Percentiles rank a stretch among this genome's conserved stretches.
phyloP scores from a whole-genome alignment of 495 filamentous ascomycete species.

The Aspergillus nanangensis region DNA sequence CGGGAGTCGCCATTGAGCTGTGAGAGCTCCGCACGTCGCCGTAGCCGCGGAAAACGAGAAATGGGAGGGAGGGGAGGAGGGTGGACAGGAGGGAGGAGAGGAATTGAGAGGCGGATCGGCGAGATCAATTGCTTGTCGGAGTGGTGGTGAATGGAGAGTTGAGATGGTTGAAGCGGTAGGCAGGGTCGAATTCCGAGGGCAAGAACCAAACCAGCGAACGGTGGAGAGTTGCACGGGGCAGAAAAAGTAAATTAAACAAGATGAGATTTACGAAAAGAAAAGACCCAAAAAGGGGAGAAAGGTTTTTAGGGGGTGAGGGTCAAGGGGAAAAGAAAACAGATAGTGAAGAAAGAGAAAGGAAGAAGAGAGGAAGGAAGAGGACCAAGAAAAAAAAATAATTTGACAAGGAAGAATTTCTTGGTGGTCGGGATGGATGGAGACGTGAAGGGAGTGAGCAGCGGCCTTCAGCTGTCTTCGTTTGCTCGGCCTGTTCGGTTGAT shows the following conservation, averaged over 20 bases:
- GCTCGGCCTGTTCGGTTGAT: too few species aligned
- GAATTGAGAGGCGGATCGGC: background rate
- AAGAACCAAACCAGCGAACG: too few species aligned
- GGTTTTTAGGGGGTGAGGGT: background rate
- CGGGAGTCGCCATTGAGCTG: conserved; percentile 40
- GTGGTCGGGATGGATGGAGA: background rate
- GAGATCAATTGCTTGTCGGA: background rate
- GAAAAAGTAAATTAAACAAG: too few species aligned
- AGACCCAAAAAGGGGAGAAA: background rate
- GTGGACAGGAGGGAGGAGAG: background rate
- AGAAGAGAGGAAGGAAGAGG: conserved; percentile 3
- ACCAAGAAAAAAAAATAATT: conserved; percentile 7
- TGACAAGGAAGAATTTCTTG: background rate
- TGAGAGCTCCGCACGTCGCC: conserved; percentile 34
- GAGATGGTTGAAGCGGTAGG: background rate
- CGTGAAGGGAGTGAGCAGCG: too few species aligned
- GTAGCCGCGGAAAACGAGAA: conserved; percentile 13
- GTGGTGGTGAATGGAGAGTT: background rate
- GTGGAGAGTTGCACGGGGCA: too few species aligned
- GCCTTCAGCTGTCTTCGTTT: too few species aligned
- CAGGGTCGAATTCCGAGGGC: too few species aligned
- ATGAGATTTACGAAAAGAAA: background rate
- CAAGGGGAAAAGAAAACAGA: background rate
- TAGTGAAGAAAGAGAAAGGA: background rate
- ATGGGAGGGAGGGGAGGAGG: conserved; percentile 2